Evolutionary conservation across 2,329 filamentous ascomycete genomes (phyloP).

Genomic region (Neoscytalidium dimidiatum): DNA sequence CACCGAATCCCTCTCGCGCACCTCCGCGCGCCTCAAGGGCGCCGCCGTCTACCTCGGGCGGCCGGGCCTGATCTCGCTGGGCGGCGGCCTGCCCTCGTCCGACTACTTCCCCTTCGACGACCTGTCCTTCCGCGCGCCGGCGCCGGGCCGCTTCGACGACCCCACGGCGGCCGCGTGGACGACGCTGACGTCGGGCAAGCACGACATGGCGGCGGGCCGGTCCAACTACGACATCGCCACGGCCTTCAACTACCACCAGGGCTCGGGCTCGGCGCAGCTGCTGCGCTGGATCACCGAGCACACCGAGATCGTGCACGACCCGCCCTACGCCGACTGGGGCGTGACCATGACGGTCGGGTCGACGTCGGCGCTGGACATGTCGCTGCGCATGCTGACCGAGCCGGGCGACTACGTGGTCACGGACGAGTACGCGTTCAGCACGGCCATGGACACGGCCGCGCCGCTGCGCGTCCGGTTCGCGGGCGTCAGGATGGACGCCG

Average conservation of each 20-base stretch:
- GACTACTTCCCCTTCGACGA: slow-evolving; percentile 92
- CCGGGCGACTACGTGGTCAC: slow-evolving; percentile 78
- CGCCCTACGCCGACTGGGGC: slow-evolving; percentile 88
- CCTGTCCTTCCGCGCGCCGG: slow-evolving; percentile 72
- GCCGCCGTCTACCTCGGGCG: slow-evolving; percentile 78
- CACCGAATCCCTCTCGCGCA: slow-evolving; percentile 56
- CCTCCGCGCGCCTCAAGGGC: slow-evolving; percentile 69
- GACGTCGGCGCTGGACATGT: slow-evolving; percentile 82
- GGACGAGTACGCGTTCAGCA: slow-evolving; percentile 89
- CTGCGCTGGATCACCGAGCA: slow-evolving; percentile 92
- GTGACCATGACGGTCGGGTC: slow-evolving; percentile 82
- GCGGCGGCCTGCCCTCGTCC: slow-evolving; percentile 84
- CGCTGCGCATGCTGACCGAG: slow-evolving; percentile 77
- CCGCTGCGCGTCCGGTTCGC: slow-evolving; percentile 64
- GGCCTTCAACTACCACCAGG: slow-evolving; percentile 90
- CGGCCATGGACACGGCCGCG: slow-evolving; percentile 66
- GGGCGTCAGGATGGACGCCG: slow-evolving; percentile 65
- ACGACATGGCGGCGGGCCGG: slow-evolving; percentile 71
- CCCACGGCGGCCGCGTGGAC: slow-evolving; percentile 56
- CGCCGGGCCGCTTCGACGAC: slow-evolving; percentile 69
- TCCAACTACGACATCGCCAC: slow-evolving; percentile 76
- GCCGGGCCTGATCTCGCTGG: slow-evolving; percentile 86
- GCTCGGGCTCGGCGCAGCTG: slow-evolving; percentile 81
- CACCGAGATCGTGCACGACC: slow-evolving; percentile 84
- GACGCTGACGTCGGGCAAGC: slow-evolving; percentile 73